phyloP scores from a whole-genome alignment of 129 eudicot species.

The Ambrosia trifida region DNA sequence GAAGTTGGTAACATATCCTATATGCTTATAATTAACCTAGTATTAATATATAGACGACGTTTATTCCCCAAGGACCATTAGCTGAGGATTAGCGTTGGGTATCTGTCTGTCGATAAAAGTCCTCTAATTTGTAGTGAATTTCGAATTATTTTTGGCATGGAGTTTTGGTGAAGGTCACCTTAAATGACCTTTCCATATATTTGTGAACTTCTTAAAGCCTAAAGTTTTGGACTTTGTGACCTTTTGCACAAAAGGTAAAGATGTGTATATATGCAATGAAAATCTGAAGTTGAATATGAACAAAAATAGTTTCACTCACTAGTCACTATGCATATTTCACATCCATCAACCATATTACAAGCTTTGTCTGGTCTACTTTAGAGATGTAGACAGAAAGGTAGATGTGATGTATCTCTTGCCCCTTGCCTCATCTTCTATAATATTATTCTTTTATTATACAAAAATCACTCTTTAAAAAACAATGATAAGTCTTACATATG shows the following conservation, averaged over 20 bases:
- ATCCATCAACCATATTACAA: conserved; percentile 26
- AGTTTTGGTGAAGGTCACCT: not conserved
- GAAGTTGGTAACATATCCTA: not conserved
- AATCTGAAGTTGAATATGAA: conserved; percentile 16
- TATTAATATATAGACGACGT: not conserved
- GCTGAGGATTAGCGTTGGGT: not conserved
- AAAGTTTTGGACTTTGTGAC: conserved; percentile 7
- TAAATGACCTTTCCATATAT: conserved; percentile 5
- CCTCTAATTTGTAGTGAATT: not conserved
- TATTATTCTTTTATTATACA: conserved; percentile 14
- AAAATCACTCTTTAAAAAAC: not conserved
- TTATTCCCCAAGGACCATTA: not conserved
- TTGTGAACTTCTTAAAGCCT: not conserved
- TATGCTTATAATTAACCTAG: not conserved
- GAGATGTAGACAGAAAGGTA: conserved; percentile 30
- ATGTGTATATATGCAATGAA: conserved; percentile 23
- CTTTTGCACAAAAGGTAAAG: conserved; percentile 25
- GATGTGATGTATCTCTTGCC: conserved; percentile 34
- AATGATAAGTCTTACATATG: not conserved
- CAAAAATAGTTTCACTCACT: not conserved
- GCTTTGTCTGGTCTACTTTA: conserved; percentile 37
- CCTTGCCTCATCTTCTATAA: conserved; percentile 34
- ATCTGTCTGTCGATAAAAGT: not conserved
- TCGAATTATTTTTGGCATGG: not conserved
- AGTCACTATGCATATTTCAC: conserved; percentile 30